These are phyloP conservation scores for Metschnikowia sp. DNA, from an alignment of 805 yeast genomes.

Conservation along the genomic window DNA sequence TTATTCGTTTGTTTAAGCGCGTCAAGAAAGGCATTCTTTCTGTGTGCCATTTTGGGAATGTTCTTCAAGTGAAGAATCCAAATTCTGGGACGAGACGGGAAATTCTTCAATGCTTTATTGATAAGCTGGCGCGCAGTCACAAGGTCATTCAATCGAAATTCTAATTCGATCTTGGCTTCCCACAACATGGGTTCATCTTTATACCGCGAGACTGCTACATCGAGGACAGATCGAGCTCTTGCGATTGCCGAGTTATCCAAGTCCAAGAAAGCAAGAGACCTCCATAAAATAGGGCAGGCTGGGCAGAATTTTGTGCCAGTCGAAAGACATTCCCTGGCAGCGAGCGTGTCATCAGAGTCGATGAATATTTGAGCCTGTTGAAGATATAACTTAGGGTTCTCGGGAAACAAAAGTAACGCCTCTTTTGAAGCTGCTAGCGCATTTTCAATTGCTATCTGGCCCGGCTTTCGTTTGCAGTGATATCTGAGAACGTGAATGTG, in stretches of 20 bases:
- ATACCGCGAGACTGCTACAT: slow-evolving; percentile 55
- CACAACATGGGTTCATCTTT: slow-evolving; percentile 53
- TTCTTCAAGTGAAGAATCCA: slow-evolving; percentile 63
- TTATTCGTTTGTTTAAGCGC: slow-evolving; percentile 69
- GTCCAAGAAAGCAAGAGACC: slow-evolving; percentile 46
- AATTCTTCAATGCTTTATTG: slow-evolving; percentile 53
- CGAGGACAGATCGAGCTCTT: slow-evolving; percentile 70
- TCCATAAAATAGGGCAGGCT: slow-evolving; percentile 49
- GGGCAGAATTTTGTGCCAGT: slow-evolving; percentile 51
- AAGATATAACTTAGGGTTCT: slow-evolving; percentile 50
- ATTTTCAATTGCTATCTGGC: slow-evolving; percentile 6
- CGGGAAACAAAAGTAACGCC: slow-evolving; percentile 50
- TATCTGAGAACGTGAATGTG: slow-evolving; percentile 51
- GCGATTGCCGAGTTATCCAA: slow-evolving; percentile 37
- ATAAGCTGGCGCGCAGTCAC: slow-evolving; percentile 53
- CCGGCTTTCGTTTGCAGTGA: slow-evolving; percentile 17
- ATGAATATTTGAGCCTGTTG: slow-evolving; percentile 59
- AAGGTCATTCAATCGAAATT: slow-evolving; percentile 45
- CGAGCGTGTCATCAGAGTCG: slow-evolving; percentile 18
- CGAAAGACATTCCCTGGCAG: slow-evolving; percentile 47
- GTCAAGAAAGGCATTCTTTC: slow-evolving; percentile 58
- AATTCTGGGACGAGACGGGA: slow-evolving; percentile 56
- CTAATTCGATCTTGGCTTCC: slow-evolving; percentile 57
- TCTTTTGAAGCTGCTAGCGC: slow-evolving; percentile 33
- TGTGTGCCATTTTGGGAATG: slow-evolving; percentile 46